These are phyloP conservation scores for Delitschia confertaspora DNA, from an alignment of 495 filamentous ascomycete species.

Conservation along the genomic window DNA sequence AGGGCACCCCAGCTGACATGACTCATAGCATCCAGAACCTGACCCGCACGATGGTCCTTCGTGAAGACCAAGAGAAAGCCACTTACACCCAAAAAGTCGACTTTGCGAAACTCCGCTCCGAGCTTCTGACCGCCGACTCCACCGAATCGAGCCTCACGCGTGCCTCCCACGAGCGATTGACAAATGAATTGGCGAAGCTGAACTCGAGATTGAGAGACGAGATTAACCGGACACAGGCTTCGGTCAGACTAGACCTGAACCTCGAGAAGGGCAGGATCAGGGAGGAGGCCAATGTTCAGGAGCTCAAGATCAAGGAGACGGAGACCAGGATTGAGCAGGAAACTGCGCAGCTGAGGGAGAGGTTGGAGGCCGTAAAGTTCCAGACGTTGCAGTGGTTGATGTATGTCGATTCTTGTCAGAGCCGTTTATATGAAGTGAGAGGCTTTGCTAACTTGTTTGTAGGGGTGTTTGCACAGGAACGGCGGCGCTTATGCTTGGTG, in stretches of 20 bases:
- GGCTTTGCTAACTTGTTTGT: slow-evolving; percentile 17
- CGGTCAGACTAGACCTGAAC: slow-evolving; percentile 85
- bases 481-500: slow-evolving; percentile 87
- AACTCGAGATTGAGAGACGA: slow-evolving; percentile 84
- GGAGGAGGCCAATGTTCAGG: slow-evolving; percentile 93
- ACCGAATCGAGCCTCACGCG: slow-evolving; percentile 82
- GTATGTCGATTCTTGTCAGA: slow-evolving; percentile 26
- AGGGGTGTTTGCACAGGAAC: slow-evolving; percentile 90
- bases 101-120: slow-evolving; percentile 95
- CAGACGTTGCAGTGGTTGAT: slow-evolving; percentile 96
- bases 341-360: slow-evolving; percentile 79
- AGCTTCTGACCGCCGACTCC: slow-evolving; percentile 82
- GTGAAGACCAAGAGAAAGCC: slow-evolving; percentile 76
- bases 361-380: slow-evolving; percentile 95
- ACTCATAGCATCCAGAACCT: slow-evolving; percentile 77
- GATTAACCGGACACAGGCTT: slow-evolving; percentile 85
- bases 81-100: slow-evolving; percentile 99
- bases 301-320: slow-evolving; percentile 97
- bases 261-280: slow-evolving; percentile 94
- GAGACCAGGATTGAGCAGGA: slow-evolving; percentile 98
- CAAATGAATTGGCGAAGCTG: slow-evolving; percentile 89
- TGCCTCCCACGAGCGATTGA: slow-evolving; percentile 81
- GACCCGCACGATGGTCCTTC: slow-evolving; percentile 96
- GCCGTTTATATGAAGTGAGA: background rate
- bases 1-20: background rate